Evolutionary conservation across 1,139 yeast species (phyloP).

Genomic region (Eremothecium gossypii): DNA sequence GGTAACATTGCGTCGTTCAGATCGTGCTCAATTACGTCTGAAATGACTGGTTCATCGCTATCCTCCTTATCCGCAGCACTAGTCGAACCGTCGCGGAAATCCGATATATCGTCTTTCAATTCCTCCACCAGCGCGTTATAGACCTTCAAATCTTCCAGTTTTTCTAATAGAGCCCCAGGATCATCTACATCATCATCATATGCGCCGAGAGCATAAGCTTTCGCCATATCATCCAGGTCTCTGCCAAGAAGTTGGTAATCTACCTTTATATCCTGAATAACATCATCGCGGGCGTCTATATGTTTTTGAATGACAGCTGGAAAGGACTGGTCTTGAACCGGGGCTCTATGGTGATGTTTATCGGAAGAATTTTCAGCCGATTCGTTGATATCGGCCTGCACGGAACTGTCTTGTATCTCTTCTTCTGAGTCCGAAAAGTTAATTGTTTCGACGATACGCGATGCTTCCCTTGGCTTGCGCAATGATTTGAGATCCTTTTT

Average conservation of each 20-base stretch:
- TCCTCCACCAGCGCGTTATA: conserved; percentile 43
- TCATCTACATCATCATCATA: conserved; percentile 53
- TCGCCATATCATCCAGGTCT: conserved; percentile 49
- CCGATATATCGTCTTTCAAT: conserved; percentile 27
- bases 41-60: conserved; percentile 26
- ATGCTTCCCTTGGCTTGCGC: conserved; percentile 7
- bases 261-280: conserved; percentile 24
- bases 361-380: neutral
- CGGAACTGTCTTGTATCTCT: neutral
- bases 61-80: conserved; percentile 23
- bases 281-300: conserved; percentile 8
- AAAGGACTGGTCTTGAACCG: neutral
- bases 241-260: conserved; percentile 37
- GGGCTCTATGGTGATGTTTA: neutral
- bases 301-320: conserved; percentile 7
- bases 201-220: conserved; percentile 49
- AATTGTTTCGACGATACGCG: neutral
- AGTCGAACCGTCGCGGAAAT: conserved; percentile 17
- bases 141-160: conserved; percentile 45
- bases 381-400: neutral
- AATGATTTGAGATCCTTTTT: conserved; percentile 11
- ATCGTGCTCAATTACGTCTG: conserved; percentile 35
- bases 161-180: conserved; percentile 49
- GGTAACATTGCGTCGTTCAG: conserved; percentile 28
- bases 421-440: neutral